phyloP scores from a whole-genome alignment of 2,329 filamentous ascomycete genomes.

The Dothistroma septosporum region DNA sequence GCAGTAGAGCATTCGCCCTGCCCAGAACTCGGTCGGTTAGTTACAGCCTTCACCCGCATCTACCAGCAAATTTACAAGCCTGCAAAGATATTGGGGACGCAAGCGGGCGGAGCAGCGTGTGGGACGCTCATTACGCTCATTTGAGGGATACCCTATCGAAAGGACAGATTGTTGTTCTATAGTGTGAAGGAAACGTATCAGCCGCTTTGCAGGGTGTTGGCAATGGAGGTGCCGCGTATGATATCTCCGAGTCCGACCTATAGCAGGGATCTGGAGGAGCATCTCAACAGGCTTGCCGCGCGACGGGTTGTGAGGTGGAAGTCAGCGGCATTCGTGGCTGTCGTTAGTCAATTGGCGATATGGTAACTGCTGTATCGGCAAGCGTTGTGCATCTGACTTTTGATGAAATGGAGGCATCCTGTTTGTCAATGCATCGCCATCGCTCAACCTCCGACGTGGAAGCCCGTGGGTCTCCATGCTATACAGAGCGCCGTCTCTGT shows the following conservation, averaged over 20 bases:
- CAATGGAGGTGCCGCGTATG: constrained; percentile 17
- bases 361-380: not conserved
- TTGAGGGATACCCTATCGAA: constrained; percentile 7
- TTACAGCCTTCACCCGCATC: constrained; percentile 4
- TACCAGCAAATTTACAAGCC: constrained; percentile 7
- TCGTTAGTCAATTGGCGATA: not conserved
- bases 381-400: not conserved
- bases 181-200: constrained; percentile 27
- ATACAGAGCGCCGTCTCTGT: constrained; percentile 7
- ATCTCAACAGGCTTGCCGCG: constrained; percentile 4
- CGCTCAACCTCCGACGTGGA: no score
- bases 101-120: not conserved
- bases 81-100: not conserved
- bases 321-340: not conserved
- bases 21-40: not conserved
- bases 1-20: no score
- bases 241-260: constrained; percentile 18
- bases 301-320: constrained; percentile 4
- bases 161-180: constrained; percentile 19
- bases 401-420: no score
- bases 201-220: constrained; percentile 28
- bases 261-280: constrained; percentile 2
- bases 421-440: no score
- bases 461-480: constrained; percentile 6
- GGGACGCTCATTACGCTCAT: constrained; percentile 4